Conservation (phyloP, 371 early-diverging fungal species). For the Actinomortierella wolfii region DNA sequence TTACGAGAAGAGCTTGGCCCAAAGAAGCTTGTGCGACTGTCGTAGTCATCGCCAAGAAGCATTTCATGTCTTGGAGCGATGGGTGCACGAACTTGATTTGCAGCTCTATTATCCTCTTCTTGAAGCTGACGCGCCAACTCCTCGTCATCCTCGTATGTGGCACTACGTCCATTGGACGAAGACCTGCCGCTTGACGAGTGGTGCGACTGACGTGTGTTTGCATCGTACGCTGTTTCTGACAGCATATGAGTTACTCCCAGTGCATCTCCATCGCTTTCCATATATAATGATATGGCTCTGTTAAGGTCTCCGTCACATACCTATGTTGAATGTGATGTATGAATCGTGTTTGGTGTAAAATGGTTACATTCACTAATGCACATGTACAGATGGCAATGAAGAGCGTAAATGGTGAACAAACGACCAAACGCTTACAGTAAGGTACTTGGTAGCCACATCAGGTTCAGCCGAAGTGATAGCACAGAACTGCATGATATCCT, state of each 20-base stretch:
- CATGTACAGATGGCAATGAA: background rate
- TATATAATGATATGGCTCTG: slow-evolving; percentile 64
- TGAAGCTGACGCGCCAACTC: slow-evolving; percentile 60
- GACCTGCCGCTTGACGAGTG: slow-evolving; percentile 24
- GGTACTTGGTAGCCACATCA: slow-evolving; percentile 60
- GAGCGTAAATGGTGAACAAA: background rate
- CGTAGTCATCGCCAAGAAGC: slow-evolving; percentile 59
- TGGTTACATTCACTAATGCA: background rate
- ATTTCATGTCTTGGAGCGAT: slow-evolving; percentile 79
- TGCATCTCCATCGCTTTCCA: slow-evolving; percentile 64
- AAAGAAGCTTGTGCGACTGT: slow-evolving; percentile 10
- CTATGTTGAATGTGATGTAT: slow-evolving; percentile 8
- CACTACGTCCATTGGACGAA: slow-evolving; percentile 11
- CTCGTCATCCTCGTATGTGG: slow-evolving; percentile 49
- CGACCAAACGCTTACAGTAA: slow-evolving; percentile 48
- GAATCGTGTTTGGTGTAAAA: background rate
- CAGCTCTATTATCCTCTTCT: slow-evolving; percentile 45
- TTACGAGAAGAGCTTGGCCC: slow-evolving; percentile 30
- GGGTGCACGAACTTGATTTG: slow-evolving; percentile 69
- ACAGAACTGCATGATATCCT: slow-evolving; percentile 58
- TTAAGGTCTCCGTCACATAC: slow-evolving; percentile 56
- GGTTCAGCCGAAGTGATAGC: slow-evolving; percentile 68
- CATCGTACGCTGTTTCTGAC: slow-evolving; percentile 6
- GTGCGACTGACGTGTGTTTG: slow-evolving; percentile 18
- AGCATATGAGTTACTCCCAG: slow-evolving; percentile 26